Evolutionary conservation across 805 yeast genomes (phyloP).

Genomic region (Hanseniaspora hatyaiensis): DNA sequence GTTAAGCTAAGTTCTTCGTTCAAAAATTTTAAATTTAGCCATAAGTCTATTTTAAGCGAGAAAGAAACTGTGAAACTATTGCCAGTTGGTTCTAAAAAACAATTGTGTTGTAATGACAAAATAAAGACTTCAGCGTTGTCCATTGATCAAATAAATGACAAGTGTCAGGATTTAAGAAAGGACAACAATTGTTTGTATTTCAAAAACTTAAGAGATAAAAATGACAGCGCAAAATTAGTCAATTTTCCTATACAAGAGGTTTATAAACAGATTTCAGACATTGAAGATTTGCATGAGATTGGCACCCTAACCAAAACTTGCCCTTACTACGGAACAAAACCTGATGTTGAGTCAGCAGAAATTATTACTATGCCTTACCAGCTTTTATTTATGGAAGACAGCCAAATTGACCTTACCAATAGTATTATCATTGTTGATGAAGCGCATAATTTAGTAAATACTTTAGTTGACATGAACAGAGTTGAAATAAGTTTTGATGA

Average conservation of each 20-base stretch:
- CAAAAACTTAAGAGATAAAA: conserved; percentile 23
- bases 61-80: conserved; percentile 51
- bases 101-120: conserved; percentile 62
- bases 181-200: conserved; percentile 24
- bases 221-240: conserved; percentile 25
- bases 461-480: conserved; percentile 60
- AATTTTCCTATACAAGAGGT: conserved; percentile 32
- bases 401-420: conserved; percentile 48
- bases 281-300: conserved; percentile 58
- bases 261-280: conserved; percentile 52
- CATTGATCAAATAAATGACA: conserved; percentile 57
- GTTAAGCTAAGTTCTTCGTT: conserved; percentile 57
- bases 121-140: conserved; percentile 39
- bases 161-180: conserved; percentile 58
- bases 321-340: conserved; percentile 70
- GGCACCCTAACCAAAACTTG: conserved; percentile 53
- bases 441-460: conserved; percentile 79
- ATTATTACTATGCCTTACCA: conserved; percentile 81
- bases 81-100: conserved; percentile 75
- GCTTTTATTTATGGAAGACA: conserved; percentile 45
- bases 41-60: conserved; percentile 17
- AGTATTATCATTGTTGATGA: conserved; percentile 77
- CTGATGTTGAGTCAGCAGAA: conserved; percentile 46
- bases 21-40: conserved; percentile 20
- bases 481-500: conserved; percentile 43